Conservation (phyloP, 306 rosid genomes). For the Hippophae gyantsensis region DNA sequence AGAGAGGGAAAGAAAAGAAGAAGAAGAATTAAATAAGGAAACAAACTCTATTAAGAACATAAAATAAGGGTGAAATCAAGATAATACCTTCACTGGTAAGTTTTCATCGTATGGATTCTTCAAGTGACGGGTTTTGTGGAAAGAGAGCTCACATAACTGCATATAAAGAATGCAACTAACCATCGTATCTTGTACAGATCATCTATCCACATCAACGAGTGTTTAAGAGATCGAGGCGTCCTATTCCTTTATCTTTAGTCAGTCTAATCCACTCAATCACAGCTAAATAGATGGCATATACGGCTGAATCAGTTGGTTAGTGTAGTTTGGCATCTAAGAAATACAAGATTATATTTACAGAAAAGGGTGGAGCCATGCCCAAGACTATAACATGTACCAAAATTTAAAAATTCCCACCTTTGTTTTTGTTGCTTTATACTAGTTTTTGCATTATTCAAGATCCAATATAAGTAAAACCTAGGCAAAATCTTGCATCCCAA, state of each 20-base stretch:
- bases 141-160: constrained; percentile 97
- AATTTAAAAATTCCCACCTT: not conserved
- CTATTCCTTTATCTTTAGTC: too few relatives aligned
- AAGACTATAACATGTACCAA: not conserved
- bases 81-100: constrained; percentile 91
- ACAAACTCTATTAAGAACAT: not conserved
- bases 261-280: too few relatives aligned
- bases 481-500: not conserved
- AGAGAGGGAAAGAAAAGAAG: not conserved
- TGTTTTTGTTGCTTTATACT: not conserved
- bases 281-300: too few relatives aligned
- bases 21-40: not conserved
- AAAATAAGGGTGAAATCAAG: constrained; percentile 4
- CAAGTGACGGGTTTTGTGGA: constrained; percentile 95
- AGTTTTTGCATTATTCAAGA: not conserved
- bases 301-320: too few relatives aligned
- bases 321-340: too few relatives aligned
- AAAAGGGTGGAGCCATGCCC: too few relatives aligned
- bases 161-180: constrained; percentile 29
- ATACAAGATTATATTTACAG: too few relatives aligned
- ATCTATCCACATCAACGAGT: not conserved
- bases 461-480: not conserved
- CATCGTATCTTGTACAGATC: constrained; percentile 14
- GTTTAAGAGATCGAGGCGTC: too few relatives aligned
- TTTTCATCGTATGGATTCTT: constrained; percentile 97